Base-by-base conservation (phyloP, 2,329 filamentous ascomycete genomes). In the Fusarium concolor region DNA sequence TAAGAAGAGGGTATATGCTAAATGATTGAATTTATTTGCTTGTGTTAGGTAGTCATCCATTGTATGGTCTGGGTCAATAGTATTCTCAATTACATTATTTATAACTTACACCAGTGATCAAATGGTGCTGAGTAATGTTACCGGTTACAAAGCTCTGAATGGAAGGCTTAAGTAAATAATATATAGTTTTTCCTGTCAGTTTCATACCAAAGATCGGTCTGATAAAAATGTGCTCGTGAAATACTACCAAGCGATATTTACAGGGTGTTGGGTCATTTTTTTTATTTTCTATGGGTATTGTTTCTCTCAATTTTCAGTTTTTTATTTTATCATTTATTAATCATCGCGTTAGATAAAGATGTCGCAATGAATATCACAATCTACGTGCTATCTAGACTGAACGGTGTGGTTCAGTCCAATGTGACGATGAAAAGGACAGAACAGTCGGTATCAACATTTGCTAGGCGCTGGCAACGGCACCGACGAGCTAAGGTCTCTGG, bases 161-260 rank as follows among this genome's bases (percentile, higher is more conserved):
- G 15, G 15, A 8, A 35, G n/a, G 10, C 12, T 35, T 7, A 17
- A 5, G 3, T 17, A 11, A 14, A 26, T 12, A 43, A n/a, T 26
- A 4, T 26, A 43, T 10, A 6, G 7, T 10, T 26, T 26, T 4
- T 15, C 5, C n/a, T 22, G 20, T 33, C 10, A 8, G 20, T 10
- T 10, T 10, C 1, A 10, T 15, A 11, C 33, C 15, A 35, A n/a
- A 35, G 15, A 17, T 17, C 7, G 18, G 3, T 3, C 8, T 26
- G 22, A 14, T 0, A 10, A 33, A 15, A 9, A n/a, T 20, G 14
- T 47, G 2, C 12, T 5, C 11, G 2, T 24, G 20, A 24, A 24
- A 4, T 15, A 10, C 8, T 14, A 7, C 0, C 4, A 47, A 10
- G 5, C 3, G 8, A 2, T 10, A 14, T 24, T 14, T 5, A 6